Evolutionary conservation across 352 stramenopile species (phyloP), one percentile per base, ranked within the genome.

Genomic region (Pilasporangium apinafurcum): DNA sequence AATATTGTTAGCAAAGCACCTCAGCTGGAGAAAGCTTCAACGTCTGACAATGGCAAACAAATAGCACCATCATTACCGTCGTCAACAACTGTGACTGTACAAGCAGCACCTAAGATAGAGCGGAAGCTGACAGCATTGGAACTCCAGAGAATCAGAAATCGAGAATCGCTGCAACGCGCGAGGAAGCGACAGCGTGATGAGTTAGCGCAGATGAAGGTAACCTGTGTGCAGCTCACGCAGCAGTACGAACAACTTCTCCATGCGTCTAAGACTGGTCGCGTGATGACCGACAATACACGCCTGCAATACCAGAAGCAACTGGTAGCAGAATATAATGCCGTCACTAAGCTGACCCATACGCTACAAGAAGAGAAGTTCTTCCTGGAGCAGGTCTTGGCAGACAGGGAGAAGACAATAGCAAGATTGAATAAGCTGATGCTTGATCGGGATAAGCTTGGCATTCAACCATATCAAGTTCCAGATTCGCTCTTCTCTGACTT

Each of bases 291-390:
- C 20, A n/a, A n/a, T 17, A 39, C 34, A 9, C 34, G 16, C 17
- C 22, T 6, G 2, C 34, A 21, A 12, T 17, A 60, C 33, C 22
- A 49, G 5, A 18, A 42, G 43, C 48, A 59, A n/a, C n/a, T n/a
- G 21, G 66, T 81, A 14, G 59, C 69, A 5, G 54, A 82, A 30
- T 86, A 83, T 48, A 68, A 66, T 12, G 59, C 59, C 3, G 45
- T 83, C 37, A 67, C 73, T 1, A 69, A 81, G 30, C 35, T 78
- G n/a, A 82, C 73, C 12, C 65, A 76, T 33, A 61, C 54, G 27
- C 52, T 86, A 12, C 74, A 83, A 53, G 65, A 80, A 21, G 69
- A 86, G 28, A 82, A 82, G 46, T 86, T 75, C 40, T 66, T 83
- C 62, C 53, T 72, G 36, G 63, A 79, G 42, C 60, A 37, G 21